phyloP scores from a whole-genome alignment of 140 eudicot genomes.

The Ambrosia hybrid region DNA sequence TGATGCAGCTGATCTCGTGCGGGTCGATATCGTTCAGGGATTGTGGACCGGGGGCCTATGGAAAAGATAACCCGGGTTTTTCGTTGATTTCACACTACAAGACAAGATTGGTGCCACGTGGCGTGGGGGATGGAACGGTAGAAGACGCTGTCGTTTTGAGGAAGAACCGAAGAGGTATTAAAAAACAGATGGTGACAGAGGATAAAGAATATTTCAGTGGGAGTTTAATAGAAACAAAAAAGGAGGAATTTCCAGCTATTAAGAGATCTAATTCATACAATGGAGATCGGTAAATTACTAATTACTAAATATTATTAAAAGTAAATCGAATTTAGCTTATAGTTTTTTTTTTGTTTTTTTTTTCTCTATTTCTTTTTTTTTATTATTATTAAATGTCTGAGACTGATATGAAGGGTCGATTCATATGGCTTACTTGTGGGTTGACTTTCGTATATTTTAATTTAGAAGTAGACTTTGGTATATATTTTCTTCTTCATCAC shows the following conservation, averaged over 20 bases:
- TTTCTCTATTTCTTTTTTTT: no score
- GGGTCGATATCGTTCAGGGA: conserved; percentile 86
- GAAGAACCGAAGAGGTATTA: conserved; percentile 36
- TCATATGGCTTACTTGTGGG: neutral
- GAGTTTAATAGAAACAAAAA: conserved; percentile 84
- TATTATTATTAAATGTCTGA: neutral
- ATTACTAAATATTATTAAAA: neutral
- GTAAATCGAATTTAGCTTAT: neutral
- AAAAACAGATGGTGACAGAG: conserved; percentile 46
- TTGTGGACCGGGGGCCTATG: conserved; percentile 66
- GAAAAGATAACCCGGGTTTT: conserved; percentile 59
- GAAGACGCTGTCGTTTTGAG: conserved; percentile 44
- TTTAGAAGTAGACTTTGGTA: neutral
- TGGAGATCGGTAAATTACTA: conserved; percentile 60
- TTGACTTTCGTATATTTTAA: neutral
- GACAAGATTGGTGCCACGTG: conserved; percentile 75
- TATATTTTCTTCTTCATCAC: no score
- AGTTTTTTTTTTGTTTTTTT: neutral
- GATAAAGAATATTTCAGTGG: conserved; percentile 97
- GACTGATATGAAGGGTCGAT: neutral
- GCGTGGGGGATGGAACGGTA: conserved; percentile 30
- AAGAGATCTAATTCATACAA: conserved; percentile 80
- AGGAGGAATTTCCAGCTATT: conserved; percentile 53
- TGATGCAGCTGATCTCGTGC: conserved; percentile 83
- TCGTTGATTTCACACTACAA: conserved; percentile 74